Conservation (phyloP, 495 filamentous ascomycete species). For the Rhizodiscina lignyota region DNA sequence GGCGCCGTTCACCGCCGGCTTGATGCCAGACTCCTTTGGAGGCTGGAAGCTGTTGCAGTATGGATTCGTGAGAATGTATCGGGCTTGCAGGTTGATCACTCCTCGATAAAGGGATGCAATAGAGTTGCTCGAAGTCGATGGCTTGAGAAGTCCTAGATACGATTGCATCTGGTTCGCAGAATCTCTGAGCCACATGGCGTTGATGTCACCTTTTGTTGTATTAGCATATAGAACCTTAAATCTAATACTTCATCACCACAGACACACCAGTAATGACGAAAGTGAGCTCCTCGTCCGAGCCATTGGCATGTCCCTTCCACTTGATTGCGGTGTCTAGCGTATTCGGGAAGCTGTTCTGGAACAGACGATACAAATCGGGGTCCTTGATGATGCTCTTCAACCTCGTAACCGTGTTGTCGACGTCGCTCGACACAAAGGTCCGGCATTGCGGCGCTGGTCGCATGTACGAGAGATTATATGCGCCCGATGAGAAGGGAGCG, state of each 20-base stretch:
- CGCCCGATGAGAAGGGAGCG: conserved; percentile 20
- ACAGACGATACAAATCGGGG: conserved; percentile 48
- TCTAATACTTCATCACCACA: no score
- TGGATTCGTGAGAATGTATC: conserved; percentile 40
- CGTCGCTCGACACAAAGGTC: conserved; percentile 37
- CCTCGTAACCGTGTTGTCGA: conserved; percentile 36
- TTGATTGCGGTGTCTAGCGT: conserved; percentile 51
- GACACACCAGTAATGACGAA: conserved; percentile 50
- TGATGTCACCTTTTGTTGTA: no score
- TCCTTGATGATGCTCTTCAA: conserved; percentile 35
- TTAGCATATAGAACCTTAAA: no score
- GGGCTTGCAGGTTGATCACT: conserved; percentile 47
- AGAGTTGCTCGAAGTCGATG: conserved; percentile 32
- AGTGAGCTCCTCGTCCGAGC: conserved; percentile 43
- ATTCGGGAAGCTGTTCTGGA: conserved; percentile 48
- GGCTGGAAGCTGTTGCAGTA: conserved; percentile 52
- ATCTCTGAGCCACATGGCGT: conserved; percentile 58
- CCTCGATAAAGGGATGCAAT: conserved; percentile 44
- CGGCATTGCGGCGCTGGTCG: conserved; percentile 39
- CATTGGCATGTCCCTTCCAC: conserved; percentile 40
- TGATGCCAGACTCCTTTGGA: conserved; percentile 34
- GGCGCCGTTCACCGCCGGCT: conserved; percentile 29
- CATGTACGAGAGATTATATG: conserved; percentile 34
- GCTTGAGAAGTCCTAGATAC: conserved; percentile 40
- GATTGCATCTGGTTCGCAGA: conserved; percentile 50